A percentile compares a stretch with the other conserved stretches of the same genome.
These are phyloP conservation scores for Sporothrix brunneoviolacea DNA, from an alignment of 2,329 filamentous ascomycete genomes.

Conservation along the genomic window DNA sequence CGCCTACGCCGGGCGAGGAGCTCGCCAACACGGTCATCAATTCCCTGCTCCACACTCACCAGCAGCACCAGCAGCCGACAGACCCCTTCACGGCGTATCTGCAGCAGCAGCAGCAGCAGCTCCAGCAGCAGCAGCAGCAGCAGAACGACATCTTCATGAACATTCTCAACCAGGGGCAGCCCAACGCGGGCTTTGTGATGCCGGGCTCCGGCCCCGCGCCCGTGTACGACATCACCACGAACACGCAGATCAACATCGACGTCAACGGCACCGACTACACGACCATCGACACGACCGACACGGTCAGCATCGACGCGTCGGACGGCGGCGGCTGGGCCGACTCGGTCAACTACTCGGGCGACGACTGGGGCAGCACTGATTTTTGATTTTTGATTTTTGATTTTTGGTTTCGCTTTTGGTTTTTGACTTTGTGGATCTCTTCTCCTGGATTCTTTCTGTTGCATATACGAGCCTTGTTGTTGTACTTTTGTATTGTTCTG, in stretches of 20 bases:
- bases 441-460: no score
- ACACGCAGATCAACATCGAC: slow-evolving; percentile 2
- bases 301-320: not conserved
- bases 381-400: not conserved
- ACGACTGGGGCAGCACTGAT: slow-evolving; percentile 16
- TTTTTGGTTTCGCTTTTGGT: not conserved
- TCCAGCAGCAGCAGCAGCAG: not conserved
- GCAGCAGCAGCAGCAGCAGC: slow-evolving; percentile 11
- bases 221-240: not conserved
- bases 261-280: no score
- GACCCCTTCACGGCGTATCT: not conserved
- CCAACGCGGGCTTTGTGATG: not conserved
- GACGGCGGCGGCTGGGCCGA: slow-evolving; percentile 10
- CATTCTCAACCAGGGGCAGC: not conserved
- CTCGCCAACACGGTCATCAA: slow-evolving; percentile 1
- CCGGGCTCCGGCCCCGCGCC: not conserved
- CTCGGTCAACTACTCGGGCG: slow-evolving; percentile 17
- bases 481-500: not conserved
- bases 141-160: not conserved
- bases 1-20: slow-evolving; percentile 3
- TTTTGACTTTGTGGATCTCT: no score
- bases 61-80: slow-evolving; percentile 7
- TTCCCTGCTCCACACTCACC: not conserved
- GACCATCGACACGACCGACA: not conserved
- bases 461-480: not conserved